A percentile compares a stretch with the other conserved stretches of the same genome.
Conservation (phyloP, 1,284 basidiomycete genomes). For the Neonothopanus nambi region DNA sequence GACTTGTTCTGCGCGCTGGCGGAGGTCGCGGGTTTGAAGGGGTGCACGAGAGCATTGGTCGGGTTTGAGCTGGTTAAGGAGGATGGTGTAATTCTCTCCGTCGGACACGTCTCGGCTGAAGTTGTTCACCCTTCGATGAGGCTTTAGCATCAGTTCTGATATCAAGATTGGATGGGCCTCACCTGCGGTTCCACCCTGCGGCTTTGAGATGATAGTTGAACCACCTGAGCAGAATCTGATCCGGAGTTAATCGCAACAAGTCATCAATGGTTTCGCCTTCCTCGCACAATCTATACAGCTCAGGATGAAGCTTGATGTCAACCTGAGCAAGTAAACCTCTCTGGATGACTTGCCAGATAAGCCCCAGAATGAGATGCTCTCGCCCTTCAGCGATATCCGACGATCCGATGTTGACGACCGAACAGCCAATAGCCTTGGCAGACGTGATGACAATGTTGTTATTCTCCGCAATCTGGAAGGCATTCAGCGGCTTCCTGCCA, state of each 20-base stretch:
- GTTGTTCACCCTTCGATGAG: conserved; percentile 84
- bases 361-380: conserved; percentile 96
- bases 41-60: conserved; percentile 92
- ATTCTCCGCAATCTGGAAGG: conserved; percentile 99
- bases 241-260: conserved; percentile 89
- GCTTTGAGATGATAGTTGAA: conserved; percentile 99
- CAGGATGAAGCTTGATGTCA: conserved; percentile 97
- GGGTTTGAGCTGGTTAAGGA: conserved; percentile 94
- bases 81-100: conserved; percentile 95
- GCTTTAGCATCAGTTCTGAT: background rate
- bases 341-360: conserved; percentile 99
- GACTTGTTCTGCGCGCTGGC: conserved; percentile 87
- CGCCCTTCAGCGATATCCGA: conserved; percentile 91
- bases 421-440: conserved; percentile 96
- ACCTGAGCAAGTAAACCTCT: conserved; percentile 92
- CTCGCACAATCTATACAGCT: conserved; percentile 93
- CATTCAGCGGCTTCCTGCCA: conserved; percentile 78
- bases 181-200: conserved; percentile 88
- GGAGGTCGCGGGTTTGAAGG: conserved; percentile 82
- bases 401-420: conserved; percentile 97
- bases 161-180: conserved; percentile 18
- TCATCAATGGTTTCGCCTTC: conserved; percentile 98
- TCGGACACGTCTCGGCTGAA: conserved; percentile 95
- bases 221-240: conserved; percentile 96
- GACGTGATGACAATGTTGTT: conserved; percentile 99